These are phyloP conservation scores for Quercus alba DNA, from an alignment of 306 rosid species.

Conservation along the genomic window DNA sequence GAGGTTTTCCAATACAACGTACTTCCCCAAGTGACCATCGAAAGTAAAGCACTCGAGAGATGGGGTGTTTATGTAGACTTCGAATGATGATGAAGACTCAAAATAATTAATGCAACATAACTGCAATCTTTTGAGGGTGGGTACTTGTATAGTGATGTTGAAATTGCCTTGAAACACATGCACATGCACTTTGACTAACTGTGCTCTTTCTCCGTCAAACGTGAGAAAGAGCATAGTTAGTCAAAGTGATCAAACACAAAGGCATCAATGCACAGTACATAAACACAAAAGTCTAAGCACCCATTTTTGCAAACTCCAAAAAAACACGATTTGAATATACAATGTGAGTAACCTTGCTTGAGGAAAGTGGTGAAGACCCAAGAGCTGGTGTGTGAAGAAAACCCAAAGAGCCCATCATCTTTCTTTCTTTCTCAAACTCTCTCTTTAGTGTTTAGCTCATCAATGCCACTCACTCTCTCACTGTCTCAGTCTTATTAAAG, in stretches of 20 bases:
- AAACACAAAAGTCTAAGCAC: background rate
- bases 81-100: no score
- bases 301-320: background rate
- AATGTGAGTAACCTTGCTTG: background rate
- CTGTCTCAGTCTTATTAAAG: background rate
- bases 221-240: background rate
- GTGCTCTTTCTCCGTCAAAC: background rate
- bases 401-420: slow-evolving; percentile 35
- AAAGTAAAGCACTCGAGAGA: no score
- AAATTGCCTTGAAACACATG: no score
- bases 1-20: no score
- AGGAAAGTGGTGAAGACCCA: slow-evolving; percentile 3
- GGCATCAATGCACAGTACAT: background rate
- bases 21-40: no score
- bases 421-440: slow-evolving; percentile 6
- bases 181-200: no score
- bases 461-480: background rate
- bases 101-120: no score
- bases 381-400: slow-evolving; percentile 25
- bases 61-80: no score
- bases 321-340: background rate
- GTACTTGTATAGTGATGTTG: no score
- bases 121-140: no score
- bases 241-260: background rate
- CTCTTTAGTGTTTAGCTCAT: background rate